Base-by-base conservation (phyloP, 495 filamentous ascomycete species). In the Penicillium manginii region DNA sequence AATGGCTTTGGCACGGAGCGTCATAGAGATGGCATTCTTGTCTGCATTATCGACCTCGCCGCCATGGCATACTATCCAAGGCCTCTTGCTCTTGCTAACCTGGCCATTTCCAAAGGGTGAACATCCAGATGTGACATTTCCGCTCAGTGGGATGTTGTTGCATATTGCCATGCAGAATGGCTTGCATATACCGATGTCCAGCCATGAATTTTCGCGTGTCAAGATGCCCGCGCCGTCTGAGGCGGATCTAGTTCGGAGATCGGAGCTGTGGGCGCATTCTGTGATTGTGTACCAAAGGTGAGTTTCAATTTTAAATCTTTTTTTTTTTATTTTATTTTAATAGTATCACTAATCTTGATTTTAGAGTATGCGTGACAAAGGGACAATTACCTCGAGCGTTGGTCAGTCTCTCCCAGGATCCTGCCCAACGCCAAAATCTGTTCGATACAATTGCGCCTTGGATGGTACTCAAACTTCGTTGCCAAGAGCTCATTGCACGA, bases 131-230 rank as follows among this genome's bases (percentile, higher is more conserved):
- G 59, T 71, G 17, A 73, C 68, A 0, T 81, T 79, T 23, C 65
- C 76, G 0, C 26, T 83, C 19, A 71, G 67, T 17, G 79, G 78
- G 0, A 64, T 75, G 45, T 57, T 81, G 7, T 55, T 81, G 7
- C 79, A 81, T 43, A 64, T 78, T 31, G 77, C 78, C 22, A 81
- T 81, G 77, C 77, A 78, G 58, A 76, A 81, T 50, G 81, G 79
- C 2, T 57, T 83, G 3, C 79, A 83, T 55, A 75, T 78, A 14
- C 77, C 77, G 0, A 73, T 80, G 62, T 73, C 74, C 11, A 78
- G 75, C 46, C 78, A 82, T 52, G 80, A 83, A 33, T 83, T 83
- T 40, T 69, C 71, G 22, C 64, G 68, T 37, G 61, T 64, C 1
- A 73, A 72, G 33, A 69, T 75, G 9, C 65, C 75, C 0, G 62